A percentile compares a stretch with the other conserved stretches of the same genome.
Conservation (phyloP, 257 asterid genomes). For the Echites panduratus region DNA sequence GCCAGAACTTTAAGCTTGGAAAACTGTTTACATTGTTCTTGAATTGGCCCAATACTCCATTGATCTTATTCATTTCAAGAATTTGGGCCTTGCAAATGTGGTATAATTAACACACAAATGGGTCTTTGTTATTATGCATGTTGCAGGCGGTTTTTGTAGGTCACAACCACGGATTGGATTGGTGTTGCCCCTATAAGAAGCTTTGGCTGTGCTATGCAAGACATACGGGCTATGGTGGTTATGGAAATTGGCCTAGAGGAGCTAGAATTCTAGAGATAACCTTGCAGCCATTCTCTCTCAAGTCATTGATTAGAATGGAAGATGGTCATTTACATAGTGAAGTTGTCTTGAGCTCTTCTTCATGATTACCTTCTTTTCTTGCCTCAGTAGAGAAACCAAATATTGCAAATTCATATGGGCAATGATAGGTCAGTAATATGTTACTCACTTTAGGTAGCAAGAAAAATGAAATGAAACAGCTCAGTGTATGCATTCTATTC, state of each 20-base stretch:
- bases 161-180: conserved; percentile 91
- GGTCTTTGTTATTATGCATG: conserved; percentile 2
- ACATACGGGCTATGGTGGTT: conserved; percentile 97
- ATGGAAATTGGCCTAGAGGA: conserved; percentile 82
- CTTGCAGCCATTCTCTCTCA: conserved; percentile 52
- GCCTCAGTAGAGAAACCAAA: background rate
- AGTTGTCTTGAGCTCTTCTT: conserved; percentile 46
- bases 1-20: background rate
- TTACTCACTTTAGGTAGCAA: background rate
- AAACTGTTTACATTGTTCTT: background rate
- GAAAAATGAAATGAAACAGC: background rate
- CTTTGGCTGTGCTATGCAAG: conserved; percentile 89
- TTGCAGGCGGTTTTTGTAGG: conserved; percentile 88
- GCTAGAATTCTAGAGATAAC: conserved; percentile 60
- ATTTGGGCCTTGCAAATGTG: background rate
- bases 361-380: conserved; percentile 13
- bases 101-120: background rate
- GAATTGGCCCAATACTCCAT: background rate
- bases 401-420: background rate
- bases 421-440: background rate
- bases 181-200: conserved; percentile 85
- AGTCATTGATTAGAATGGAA: conserved; percentile 91
- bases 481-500: background rate
- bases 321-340: conserved; percentile 57
- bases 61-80: background rate